Base-by-base conservation (phyloP, 306 rosid genomes). In the Phaseolus lunatus region DNA sequence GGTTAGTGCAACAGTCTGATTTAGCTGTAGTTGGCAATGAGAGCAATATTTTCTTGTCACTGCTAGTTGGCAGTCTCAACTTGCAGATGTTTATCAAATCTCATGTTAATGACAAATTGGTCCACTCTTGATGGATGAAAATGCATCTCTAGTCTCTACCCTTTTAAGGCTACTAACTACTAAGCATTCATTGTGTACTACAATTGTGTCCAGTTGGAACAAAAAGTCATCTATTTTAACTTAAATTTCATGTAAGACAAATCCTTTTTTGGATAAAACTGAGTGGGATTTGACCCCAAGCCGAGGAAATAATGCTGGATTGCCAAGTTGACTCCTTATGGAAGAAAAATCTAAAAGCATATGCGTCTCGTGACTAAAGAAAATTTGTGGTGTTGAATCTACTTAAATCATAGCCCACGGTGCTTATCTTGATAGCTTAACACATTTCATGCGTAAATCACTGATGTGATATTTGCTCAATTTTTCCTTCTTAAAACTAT, bases 281-380 rank as follows among this genome's bases (percentile, higher is more conserved):
- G 19, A 22, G 11, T 2, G 19, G 54, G 47, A 35, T 70, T 72
- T 62, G 61, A 57, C 59, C 66, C 15, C 5, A 9, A 41, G 9
- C 43, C 47, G 61, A 68, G 35, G 29, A 69, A 39, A 52, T 41
- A 22, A 59, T 75, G 65, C 18, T 78, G 74, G 56, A 52, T 68
- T 20, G 53, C 52, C 68, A 63, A 59, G 18, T 75, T 70, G 65
- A 71, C 44, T 71, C 35, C 20, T 50, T 26, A 14, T 52, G 78
- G 73, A 5, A 14, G 58, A 73, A 44, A 44, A 54, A 73, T 73
- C 76, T 15, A 47, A 47, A n/a, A 27, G 58, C 81, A 68, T 53
- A 73, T 74, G 86, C 61, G 58, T 61, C 76, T 35, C 27, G 70
- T 83, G 83, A 69, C 56, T 14, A 29, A n/a, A 59, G 57, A 57